Evolutionary conservation across 2,329 filamentous ascomycete genomes (phyloP), one percentile per base, ranked within the genome.

Genomic region (Monilinia vaccinii-corymbosi): DNA sequence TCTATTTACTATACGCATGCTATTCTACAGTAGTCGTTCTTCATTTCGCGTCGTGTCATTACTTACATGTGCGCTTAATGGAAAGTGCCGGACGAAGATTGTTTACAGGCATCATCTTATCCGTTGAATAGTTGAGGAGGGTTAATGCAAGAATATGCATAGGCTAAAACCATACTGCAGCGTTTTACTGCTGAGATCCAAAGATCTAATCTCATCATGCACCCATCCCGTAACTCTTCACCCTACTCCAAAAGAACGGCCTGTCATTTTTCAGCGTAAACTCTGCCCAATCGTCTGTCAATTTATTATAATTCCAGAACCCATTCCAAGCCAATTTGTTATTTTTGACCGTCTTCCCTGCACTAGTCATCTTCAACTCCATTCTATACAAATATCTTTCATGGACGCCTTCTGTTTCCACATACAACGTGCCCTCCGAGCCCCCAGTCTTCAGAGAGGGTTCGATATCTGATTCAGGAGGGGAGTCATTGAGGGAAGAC

Each of bases 271-370:
- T 81, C 44, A 85, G 73, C 16, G 75, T 73, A 73, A 97, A 97
- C 74, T 89, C 87, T 4, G 80, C 89, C 88, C 89, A 94, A 73
- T 97, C 92, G 71, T 96, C 91, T 9, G 91, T 96, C 69, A 96
- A 73, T 66, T 83, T 82, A 71, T 97, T 96, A 71, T 95, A 93
- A 75, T 87, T 93, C 83, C 90, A 96, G 71, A 92, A 97, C 0
- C 88, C 87, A 68, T 88, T 87, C 93, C 94, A 99, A 0, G 78
- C 76, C 55, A 99, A 75, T 74, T 95, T 96, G 63, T 93, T 97
- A 69, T 95, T 96, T 71, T 85, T 84, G 0, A 85, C 77, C 0
- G 79, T 81, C 64, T 79, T 81, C 14, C 83, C 81, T 0, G 86
- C 82, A 64, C 79, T 85, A 0, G 83, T 83, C 34, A 97, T 72